Percentiles rank a stretch among this genome's conserved stretches.
Conservation (phyloP, 805 yeast species). For the Metschnikowia lochheadii region DNA sequence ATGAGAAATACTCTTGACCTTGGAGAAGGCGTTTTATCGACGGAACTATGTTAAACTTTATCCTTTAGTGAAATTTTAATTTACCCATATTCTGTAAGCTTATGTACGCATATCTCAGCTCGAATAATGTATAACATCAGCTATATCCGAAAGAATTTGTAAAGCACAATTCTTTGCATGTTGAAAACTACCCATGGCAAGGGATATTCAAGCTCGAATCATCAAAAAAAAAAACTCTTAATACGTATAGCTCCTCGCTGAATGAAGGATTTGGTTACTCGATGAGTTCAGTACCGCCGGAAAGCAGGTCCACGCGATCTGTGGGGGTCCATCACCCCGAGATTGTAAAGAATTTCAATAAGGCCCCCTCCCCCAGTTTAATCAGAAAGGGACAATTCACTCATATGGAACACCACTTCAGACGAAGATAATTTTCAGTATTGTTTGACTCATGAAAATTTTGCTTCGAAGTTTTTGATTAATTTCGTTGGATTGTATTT, state of each 20-base stretch:
- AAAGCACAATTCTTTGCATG: conserved; percentile 39
- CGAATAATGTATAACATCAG: conserved; percentile 32
- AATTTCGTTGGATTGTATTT: conserved; percentile 7
- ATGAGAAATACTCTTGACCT: conserved; percentile 13
- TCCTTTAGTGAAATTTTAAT: conserved; percentile 20
- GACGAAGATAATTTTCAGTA: neutral
- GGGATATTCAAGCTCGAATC: conserved; percentile 39
- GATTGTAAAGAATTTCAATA: conserved; percentile 31
- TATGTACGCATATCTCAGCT: conserved; percentile 25
- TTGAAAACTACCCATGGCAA: conserved; percentile 45
- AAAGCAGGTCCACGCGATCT: conserved; percentile 4
- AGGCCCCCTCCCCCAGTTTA: conserved; percentile 7
- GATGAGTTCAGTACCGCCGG: neutral
- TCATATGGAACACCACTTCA: neutral
- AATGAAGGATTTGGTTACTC: conserved; percentile 46
- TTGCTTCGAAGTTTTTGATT: neutral
- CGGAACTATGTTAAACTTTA: conserved; percentile 26
- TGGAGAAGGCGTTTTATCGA: conserved; percentile 39
- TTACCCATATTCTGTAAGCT: conserved; percentile 23
- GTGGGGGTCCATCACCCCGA: conserved; percentile 27
- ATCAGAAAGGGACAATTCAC: neutral
- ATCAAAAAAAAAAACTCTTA: conserved; percentile 31
- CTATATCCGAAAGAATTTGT: conserved; percentile 43
- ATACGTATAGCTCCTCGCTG: conserved; percentile 48
- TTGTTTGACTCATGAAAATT: neutral